phyloP scores from a whole-genome alignment of 176 grass and related monocot genomes.

The Tillandsia fasciculata region DNA sequence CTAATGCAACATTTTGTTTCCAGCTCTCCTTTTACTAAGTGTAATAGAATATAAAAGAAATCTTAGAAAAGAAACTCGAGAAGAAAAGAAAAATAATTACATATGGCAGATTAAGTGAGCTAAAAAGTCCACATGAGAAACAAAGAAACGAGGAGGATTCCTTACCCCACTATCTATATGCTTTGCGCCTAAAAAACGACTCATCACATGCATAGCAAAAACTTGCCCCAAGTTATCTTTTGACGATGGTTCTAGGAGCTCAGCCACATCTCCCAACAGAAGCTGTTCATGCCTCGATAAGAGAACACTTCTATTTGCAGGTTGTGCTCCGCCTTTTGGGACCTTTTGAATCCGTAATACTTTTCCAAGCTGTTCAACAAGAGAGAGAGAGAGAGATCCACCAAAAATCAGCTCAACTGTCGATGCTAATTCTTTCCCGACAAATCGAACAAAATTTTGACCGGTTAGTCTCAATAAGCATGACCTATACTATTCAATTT shows the following conservation, averaged over 20 bases:
- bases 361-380: constrained; percentile 57
- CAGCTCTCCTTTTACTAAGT: background rate
- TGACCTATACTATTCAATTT: background rate
- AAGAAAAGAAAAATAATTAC: background rate
- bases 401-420: background rate
- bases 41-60: background rate
- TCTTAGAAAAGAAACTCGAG: background rate
- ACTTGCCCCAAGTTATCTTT: constrained; percentile 47
- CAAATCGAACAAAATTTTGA: background rate
- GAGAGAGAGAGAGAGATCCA: background rate
- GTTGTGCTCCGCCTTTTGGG: constrained; percentile 32
- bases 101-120: background rate
- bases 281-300: constrained; percentile 70
- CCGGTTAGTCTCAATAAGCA: background rate
- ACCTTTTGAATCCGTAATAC: constrained; percentile 69
- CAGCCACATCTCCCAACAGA: constrained; percentile 51
- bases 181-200: constrained; percentile 41
- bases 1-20: too few relatives aligned
- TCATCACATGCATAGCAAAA: constrained; percentile 59
- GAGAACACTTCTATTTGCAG: constrained; percentile 21
- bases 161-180: constrained; percentile 72
- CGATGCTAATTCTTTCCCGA: background rate
- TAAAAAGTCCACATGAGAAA: background rate
- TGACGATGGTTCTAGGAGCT: constrained; percentile 48
- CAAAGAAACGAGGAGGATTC: constrained; percentile 1